Conservation (phyloP, 805 yeast genomes). For the Hanseniaspora occidentalis region DNA sequence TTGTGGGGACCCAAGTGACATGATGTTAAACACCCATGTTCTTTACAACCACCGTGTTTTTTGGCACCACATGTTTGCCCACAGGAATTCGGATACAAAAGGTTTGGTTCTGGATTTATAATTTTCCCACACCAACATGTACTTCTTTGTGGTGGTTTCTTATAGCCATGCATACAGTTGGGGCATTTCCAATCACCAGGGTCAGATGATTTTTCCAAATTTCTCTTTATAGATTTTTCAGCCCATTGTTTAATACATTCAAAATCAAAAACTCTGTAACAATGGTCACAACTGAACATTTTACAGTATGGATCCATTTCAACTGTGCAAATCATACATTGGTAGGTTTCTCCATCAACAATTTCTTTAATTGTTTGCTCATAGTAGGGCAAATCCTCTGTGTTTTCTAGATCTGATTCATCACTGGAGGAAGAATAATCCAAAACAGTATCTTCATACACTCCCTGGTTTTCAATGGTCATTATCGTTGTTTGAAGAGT, state of each 20-base stretch:
- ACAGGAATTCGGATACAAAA: conserved; percentile 69
- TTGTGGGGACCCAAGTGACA: conserved; percentile 92
- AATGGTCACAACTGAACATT: conserved; percentile 69
- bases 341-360: conserved; percentile 45
- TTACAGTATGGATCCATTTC: conserved; percentile 55
- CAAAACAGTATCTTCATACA: too few species aligned
- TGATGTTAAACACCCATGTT: conserved; percentile 58
- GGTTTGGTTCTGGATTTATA: conserved; percentile 48
- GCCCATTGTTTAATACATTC: conserved; percentile 88
- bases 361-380: conserved; percentile 23
- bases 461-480: too few species aligned
- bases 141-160: conserved; percentile 39
- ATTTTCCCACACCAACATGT: conserved; percentile 84
- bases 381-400: conserved; percentile 18
- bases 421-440: too few species aligned
- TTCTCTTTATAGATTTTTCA: conserved; percentile 53
- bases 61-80: conserved; percentile 66
- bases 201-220: conserved; percentile 29
- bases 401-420: too few species aligned
- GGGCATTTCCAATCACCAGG: conserved; percentile 66
- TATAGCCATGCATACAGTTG: conserved; percentile 34
- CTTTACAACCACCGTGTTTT: conserved; percentile 34
- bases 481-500: too few species aligned
- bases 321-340: conserved; percentile 80
- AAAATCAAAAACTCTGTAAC: conserved; percentile 76